Percentiles rank a stretch among this genome's conserved stretches.
Conservation (phyloP, 345 rosid species). For the Theobroma cacao region DNA sequence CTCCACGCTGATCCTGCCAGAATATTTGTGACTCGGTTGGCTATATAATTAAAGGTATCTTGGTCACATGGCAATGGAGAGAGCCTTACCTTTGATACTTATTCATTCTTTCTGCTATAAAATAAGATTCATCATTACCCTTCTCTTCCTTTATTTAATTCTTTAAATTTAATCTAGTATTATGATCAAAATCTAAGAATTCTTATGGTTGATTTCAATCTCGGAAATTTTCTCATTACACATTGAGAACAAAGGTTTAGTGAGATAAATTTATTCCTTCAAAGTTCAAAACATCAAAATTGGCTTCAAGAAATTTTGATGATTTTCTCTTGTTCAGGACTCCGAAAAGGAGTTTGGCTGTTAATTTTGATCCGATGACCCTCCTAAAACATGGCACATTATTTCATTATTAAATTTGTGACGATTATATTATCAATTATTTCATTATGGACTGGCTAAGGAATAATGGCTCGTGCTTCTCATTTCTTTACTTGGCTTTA, state of each 20-base stretch:
- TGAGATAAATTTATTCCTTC: background rate
- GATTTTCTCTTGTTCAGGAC: background rate
- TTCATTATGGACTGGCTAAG: background rate
- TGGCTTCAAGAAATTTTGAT: no score
- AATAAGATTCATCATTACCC: background rate
- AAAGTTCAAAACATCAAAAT: no score
- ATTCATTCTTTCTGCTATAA: background rate
- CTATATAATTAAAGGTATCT: background rate
- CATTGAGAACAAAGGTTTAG: background rate
- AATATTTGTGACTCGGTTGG: background rate
- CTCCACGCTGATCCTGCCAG: background rate
- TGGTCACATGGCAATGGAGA: background rate
- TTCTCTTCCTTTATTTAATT: no score
- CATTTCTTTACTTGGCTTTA: background rate
- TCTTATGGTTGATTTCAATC: no score
- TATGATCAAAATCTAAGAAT: no score
- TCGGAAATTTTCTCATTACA: background rate
- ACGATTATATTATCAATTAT: background rate
- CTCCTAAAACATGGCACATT: background rate
- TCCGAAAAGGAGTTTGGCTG: background rate
- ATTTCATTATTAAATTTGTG: background rate
- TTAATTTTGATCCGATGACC: no score
- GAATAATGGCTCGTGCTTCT: background rate
- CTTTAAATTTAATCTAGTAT: background rate
- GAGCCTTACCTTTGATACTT: background rate